Evolutionary conservation across 192 early-diverging fungal species (phyloP), one percentile per base, ranked within the genome.

Genomic region (Rhizoclosmatium globosum): DNA sequence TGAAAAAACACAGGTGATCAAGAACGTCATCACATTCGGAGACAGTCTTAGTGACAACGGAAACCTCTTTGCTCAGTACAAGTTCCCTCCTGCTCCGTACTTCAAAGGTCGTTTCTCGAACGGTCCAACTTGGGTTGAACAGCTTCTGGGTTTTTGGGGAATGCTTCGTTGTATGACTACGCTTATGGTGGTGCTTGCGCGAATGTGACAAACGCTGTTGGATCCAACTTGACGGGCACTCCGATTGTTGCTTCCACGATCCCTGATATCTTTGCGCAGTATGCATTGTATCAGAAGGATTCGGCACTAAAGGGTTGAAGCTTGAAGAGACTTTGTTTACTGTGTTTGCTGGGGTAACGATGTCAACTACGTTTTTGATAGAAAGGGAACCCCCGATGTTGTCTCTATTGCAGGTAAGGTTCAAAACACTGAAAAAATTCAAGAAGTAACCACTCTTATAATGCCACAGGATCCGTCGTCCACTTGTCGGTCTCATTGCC

Each of bases 161-260:
- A 64, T 41, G 69, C 53, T 6, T 42, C 73, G 23, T 39, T 89
- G 19, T 23, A 58, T 17, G 79, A 81, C 66, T 86, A 79, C 50
- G 88, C 88, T 39, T 89, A 45, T 46, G 88, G 80, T 2, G 81
- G 79, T 17, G 81, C 86, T 21, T 87, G 82, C 11, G 86, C 82
- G 48, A 69, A 70, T 3, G 53, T 57, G n/a, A 23, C 70, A 17
- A 47, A 50, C 19, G 19, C 47, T n/a, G 31, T 41, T 45, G 58
- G 45, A 39, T 41, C 39, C n/a, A 46, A 59, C 47, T 42, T 69
- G 3, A 69, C 46, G 23, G 68, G 68, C 17, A 21, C 31, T 46
- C 39, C 68, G 19, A 48, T 42, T 42, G 31, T 45, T 9, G 43
- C 13, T 15, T 69, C 45, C 31, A 2, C 11, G 15, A 46, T 77